phyloP scores from a whole-genome alignment of 345 rosid species.

The Populus davidiana region DNA sequence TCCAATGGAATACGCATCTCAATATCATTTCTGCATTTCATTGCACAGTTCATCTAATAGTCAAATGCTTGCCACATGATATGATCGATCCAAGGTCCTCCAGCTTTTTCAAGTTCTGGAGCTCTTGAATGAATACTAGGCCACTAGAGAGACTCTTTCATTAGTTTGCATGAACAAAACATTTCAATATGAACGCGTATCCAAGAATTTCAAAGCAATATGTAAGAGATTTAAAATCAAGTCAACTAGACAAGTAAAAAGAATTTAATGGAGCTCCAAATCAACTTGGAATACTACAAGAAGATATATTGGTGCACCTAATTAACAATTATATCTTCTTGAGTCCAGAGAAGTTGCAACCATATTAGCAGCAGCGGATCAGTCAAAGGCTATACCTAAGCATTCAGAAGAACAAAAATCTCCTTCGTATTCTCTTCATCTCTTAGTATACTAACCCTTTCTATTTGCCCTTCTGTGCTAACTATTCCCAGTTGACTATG shows the following conservation, averaged over 20 bases:
- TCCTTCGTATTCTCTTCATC: conserved; percentile 40
- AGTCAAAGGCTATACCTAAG: conserved; percentile 49
- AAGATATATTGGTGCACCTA: not conserved
- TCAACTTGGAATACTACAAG: not conserved
- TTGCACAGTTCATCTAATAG: no score
- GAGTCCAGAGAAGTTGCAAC: conserved; percentile 50
- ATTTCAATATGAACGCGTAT: no score
- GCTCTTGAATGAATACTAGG: not conserved
- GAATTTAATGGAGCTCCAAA: not conserved
- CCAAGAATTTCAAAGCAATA: no score
- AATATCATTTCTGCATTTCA: no score
- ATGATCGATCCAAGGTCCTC: conserved; percentile 24
- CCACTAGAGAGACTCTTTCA: no score
- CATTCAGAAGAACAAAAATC: conserved; percentile 45
- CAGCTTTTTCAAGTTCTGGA: conserved; percentile 10
- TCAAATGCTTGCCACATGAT: no score
- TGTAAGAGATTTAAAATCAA: no score
- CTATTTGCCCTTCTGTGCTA: not conserved
- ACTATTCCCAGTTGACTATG: not conserved
- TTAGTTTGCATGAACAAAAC: no score
- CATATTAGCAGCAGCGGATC: conserved; percentile 32
- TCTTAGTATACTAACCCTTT: not conserved
- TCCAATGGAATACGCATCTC: no score
- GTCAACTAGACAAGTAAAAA: no score
- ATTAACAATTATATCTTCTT: conserved; percentile 1